phyloP scores from a whole-genome alignment of 164 flowering plant genomes.

The Aristolochia californica region DNA sequence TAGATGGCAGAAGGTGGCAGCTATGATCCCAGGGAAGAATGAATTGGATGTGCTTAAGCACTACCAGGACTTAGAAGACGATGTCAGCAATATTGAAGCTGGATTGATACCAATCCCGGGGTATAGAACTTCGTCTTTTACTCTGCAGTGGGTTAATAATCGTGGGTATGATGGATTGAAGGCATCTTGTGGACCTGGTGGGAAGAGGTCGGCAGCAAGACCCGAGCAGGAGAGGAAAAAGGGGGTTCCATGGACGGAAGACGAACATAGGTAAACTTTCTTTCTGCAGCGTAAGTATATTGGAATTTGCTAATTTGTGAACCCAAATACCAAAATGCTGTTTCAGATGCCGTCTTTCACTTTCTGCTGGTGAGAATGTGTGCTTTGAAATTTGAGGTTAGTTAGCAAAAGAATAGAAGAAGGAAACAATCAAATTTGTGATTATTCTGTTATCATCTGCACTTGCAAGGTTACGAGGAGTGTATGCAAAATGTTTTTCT shows the following conservation, averaged over 20 bases:
- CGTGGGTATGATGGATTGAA: conserved; percentile 24
- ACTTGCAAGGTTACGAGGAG: no score
- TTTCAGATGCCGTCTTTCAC: no score
- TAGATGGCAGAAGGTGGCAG: conserved; percentile 59
- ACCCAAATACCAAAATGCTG: not conserved
- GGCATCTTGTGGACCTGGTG: conserved; percentile 32
- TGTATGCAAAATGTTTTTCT: no score
- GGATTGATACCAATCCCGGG: conserved; percentile 63
- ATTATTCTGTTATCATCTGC: no score
- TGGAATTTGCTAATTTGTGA: not conserved
- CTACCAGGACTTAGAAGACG: conserved; percentile 53
- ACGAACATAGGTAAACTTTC: conserved; percentile 55
- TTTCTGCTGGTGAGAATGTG: no score
- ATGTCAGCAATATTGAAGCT: conserved; percentile 62
- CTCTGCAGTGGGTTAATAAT: conserved; percentile 38
- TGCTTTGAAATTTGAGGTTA: no score
- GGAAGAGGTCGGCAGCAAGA: conserved; percentile 18
- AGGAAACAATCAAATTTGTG: no score
- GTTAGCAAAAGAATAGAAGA: no score
- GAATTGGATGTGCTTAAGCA: conserved; percentile 48
- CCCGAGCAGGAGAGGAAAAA: conserved; percentile 67
- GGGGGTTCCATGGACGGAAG: conserved; percentile 82
- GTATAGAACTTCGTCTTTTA: conserved; percentile 33
- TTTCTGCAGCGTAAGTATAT: not conserved
- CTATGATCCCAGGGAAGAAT: conserved; percentile 64